These are phyloP conservation scores for Vaccinium macrocarpon DNA, from an alignment of 148 eudicot genomes.

Conservation along the genomic window DNA sequence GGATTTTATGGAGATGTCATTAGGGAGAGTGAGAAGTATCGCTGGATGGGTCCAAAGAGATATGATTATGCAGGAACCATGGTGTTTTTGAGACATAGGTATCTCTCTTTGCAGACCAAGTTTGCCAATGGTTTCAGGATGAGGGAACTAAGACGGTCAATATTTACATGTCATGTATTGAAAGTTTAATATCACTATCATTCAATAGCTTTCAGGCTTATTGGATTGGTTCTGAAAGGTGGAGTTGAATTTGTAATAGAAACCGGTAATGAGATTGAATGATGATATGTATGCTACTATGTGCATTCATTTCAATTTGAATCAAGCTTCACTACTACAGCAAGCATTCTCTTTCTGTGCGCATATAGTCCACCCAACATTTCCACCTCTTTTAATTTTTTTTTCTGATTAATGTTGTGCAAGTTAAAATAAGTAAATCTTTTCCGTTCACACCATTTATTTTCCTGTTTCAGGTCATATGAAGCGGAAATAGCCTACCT, in stretches of 20 bases:
- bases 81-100: slow-evolving; percentile 87
- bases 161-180: background rate
- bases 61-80: slow-evolving; percentile 95
- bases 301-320: background rate
- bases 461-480: slow-evolving; percentile 56
- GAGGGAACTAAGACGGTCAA: background rate
- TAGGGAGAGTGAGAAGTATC: slow-evolving; percentile 84
- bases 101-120: slow-evolving; percentile 13
- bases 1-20: slow-evolving; percentile 99
- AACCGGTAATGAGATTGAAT: background rate
- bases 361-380: background rate
- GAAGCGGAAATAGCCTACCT: slow-evolving; percentile 87
- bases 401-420: background rate
- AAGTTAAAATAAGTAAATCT: background rate
- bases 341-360: background rate
- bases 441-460: slow-evolving; percentile 1
- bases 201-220: background rate
- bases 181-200: background rate
- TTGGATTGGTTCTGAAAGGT: slow-evolving; percentile 1
- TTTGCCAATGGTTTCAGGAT: background rate
- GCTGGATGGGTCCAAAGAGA: slow-evolving; percentile 99
- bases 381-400: background rate
- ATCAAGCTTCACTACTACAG: background rate
- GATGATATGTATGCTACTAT: background rate
- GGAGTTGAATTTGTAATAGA: background rate